Evolutionary conservation across 306 rosid species (phyloP).

Genomic region (Casuarina glauca): DNA sequence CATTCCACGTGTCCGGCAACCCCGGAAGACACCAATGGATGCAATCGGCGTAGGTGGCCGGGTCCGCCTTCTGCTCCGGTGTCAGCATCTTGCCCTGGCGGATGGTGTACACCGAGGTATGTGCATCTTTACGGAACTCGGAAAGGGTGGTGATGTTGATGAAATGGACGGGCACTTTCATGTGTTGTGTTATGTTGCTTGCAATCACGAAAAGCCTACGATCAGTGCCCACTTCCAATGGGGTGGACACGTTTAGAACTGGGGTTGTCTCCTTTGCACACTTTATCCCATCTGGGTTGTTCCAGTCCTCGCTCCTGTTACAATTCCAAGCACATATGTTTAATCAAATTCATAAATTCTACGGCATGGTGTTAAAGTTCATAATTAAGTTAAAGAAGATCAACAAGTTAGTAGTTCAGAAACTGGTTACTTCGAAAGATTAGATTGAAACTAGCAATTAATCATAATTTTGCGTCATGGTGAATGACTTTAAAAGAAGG

Average conservation of each 20-base stretch:
- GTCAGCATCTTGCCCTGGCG: conserved; percentile 79
- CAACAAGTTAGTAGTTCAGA: too few relatives aligned
- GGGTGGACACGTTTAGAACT: conserved; percentile 44
- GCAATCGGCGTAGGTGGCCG: conserved; percentile 79
- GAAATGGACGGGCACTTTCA: conserved; percentile 63
- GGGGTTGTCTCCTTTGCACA: conserved; percentile 88
- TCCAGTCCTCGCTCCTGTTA: conserved; percentile 83
- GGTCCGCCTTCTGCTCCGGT: conserved; percentile 79
- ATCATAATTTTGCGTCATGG: too few relatives aligned
- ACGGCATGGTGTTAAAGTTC: too few relatives aligned
- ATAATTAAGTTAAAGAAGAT: too few relatives aligned
- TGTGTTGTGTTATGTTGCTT: conserved; percentile 43
- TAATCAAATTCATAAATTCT: too few relatives aligned
- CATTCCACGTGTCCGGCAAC: conserved; percentile 94
- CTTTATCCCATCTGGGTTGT: conserved; percentile 81
- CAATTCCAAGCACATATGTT: neutral
- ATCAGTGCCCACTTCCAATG: conserved; percentile 77
- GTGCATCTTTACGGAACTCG: conserved; percentile 86
- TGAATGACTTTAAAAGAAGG: too few relatives aligned
- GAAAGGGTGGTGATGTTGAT: conserved; percentile 74
- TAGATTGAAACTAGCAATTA: too few relatives aligned
- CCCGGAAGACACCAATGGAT: conserved; percentile 99
- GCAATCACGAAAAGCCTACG: conserved; percentile 55
- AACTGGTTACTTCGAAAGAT: too few relatives aligned
- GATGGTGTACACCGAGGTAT: conserved; percentile 82